These are phyloP conservation scores for Trebouxia sp. DNA, from an alignment of 139 green algal genomes.

Conservation along the genomic window DNA sequence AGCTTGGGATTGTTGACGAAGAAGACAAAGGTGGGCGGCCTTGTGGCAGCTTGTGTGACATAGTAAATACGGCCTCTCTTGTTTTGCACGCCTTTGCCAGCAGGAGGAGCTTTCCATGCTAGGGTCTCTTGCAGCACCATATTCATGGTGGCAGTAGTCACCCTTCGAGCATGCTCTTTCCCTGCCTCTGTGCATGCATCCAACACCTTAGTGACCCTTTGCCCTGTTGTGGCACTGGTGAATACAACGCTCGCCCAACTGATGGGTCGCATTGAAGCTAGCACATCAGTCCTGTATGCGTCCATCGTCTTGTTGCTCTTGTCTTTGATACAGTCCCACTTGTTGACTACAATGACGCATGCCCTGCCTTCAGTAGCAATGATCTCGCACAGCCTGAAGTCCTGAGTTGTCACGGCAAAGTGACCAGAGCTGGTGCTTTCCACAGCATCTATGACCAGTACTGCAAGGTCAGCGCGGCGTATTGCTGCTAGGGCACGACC, in stretches of 20 bases:
- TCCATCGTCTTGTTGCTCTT: constrained; percentile 28
- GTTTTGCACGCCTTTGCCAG: constrained; percentile 41
- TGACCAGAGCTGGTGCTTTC: constrained; percentile 44
- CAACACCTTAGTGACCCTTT: constrained; percentile 79
- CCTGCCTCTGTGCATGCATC: constrained; percentile 70
- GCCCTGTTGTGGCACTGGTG: constrained; percentile 76
- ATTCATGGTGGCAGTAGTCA: constrained; percentile 95
- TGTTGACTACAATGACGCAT: constrained; percentile 95
- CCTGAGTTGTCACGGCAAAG: constrained; percentile 73
- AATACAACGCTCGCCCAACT: constrained; percentile 89
- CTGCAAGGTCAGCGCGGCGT: constrained; percentile 83
- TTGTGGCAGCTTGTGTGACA: constrained; percentile 80
- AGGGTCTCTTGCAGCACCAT: constrained; percentile 81
- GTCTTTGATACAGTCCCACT: constrained; percentile 89
- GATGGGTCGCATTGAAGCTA: constrained; percentile 79
- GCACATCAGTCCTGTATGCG: constrained; percentile 62
- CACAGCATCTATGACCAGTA: constrained; percentile 88
- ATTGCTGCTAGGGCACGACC: constrained; percentile 85
- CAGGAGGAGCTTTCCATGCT: constrained; percentile 75
- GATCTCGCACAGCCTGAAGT: constrained; percentile 66
- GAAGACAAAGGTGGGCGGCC: constrained; percentile 95
- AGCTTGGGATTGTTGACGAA: constrained; percentile 93
- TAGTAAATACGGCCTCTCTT: constrained; percentile 90
- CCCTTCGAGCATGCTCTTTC: constrained; percentile 76
- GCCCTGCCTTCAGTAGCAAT: constrained; percentile 80